These are phyloP conservation scores for Apodospora peruviana DNA, from an alignment of 495 filamentous ascomycete species.

Conservation along the genomic window DNA sequence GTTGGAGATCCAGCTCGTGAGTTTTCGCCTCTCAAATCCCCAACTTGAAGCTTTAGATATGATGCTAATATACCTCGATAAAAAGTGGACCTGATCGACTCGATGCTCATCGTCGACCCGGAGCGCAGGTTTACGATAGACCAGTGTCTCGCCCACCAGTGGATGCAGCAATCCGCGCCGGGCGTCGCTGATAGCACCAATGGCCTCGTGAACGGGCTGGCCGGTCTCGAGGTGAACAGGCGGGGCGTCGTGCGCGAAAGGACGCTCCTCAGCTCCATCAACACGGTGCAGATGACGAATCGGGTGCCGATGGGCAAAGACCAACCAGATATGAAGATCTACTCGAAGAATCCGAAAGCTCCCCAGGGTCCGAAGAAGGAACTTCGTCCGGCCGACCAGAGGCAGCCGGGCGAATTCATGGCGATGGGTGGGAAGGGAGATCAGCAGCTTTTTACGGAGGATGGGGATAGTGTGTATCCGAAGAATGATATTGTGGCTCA, in stretches of 20 bases:
- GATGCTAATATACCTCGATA: conserved; percentile 11
- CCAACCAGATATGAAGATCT: conserved; percentile 65
- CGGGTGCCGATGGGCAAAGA: conserved; percentile 50
- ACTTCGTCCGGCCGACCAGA: conserved; percentile 54
- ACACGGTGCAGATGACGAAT: conserved; percentile 65
- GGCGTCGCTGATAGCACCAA: conserved; percentile 82
- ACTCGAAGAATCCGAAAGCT: conserved; percentile 66
- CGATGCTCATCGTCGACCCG: conserved; percentile 85
- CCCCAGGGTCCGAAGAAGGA: conserved; percentile 42
- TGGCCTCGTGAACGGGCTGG: conserved; percentile 77
- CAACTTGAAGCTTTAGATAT: neutral
- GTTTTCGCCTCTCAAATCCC: conserved; percentile 5
- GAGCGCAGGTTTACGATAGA: conserved; percentile 81
- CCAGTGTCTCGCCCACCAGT: conserved; percentile 86
- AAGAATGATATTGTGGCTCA: conserved; percentile 29
- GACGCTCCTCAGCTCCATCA: conserved; percentile 77
- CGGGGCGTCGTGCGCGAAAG: conserved; percentile 75
- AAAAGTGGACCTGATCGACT: conserved; percentile 87
- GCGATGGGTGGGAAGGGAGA: conserved; percentile 81
- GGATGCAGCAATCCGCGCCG: conserved; percentile 58
- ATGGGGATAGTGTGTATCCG: conserved; percentile 45
- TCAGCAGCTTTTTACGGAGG: conserved; percentile 64
- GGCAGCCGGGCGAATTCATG: conserved; percentile 69
- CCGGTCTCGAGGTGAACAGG: conserved; percentile 74
- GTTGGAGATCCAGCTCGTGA: conserved; percentile 74